Evolutionary conservation across 1,139 yeast genomes (phyloP).

Genomic region (Kodamaea plutei): DNA sequence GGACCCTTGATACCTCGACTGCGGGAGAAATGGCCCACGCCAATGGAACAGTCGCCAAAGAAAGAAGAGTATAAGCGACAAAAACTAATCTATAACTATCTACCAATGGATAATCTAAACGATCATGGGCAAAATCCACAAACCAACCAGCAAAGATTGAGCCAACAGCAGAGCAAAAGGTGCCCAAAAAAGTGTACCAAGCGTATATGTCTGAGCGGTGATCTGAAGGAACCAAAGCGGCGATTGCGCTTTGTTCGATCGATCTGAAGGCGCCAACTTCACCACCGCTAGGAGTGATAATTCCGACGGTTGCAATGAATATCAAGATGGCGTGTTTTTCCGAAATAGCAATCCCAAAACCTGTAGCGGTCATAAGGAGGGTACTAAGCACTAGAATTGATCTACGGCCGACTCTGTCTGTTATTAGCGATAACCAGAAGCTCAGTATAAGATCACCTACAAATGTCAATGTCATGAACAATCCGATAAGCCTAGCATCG

Average conservation of each 20-base stretch:
- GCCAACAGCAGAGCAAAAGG: conserved; percentile 36
- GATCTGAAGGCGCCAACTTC: conserved; percentile 44
- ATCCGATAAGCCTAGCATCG: conserved; percentile 30
- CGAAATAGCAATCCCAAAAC: conserved; percentile 21
- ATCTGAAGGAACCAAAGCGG: conserved; percentile 26
- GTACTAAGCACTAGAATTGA: conserved; percentile 27
- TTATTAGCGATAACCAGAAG: conserved; percentile 28
- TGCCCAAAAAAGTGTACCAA: conserved; percentile 40
- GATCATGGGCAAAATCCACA: conserved; percentile 20
- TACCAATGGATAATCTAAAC: conserved; percentile 16
- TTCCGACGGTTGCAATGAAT: conserved; percentile 28
- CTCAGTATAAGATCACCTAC: conserved; percentile 37
- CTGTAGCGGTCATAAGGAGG: conserved; percentile 28
- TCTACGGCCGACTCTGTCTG: conserved; percentile 35
- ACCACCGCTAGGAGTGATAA: conserved; percentile 40
- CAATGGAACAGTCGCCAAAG: conserved; percentile 18
- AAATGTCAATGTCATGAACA: conserved; percentile 35
- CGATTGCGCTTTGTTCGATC: conserved; percentile 37
- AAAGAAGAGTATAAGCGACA: conserved; percentile 20
- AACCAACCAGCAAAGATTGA: conserved; percentile 28
- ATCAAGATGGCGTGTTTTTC: conserved; percentile 22
- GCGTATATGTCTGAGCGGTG: conserved; percentile 39
- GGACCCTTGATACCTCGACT: conserved; percentile 14
- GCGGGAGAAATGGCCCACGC: conserved; percentile 16
- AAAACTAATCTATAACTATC: conserved; percentile 31